phyloP scores from a whole-genome alignment of 306 rosid genomes.

The Vachellia pachyceras region DNA sequence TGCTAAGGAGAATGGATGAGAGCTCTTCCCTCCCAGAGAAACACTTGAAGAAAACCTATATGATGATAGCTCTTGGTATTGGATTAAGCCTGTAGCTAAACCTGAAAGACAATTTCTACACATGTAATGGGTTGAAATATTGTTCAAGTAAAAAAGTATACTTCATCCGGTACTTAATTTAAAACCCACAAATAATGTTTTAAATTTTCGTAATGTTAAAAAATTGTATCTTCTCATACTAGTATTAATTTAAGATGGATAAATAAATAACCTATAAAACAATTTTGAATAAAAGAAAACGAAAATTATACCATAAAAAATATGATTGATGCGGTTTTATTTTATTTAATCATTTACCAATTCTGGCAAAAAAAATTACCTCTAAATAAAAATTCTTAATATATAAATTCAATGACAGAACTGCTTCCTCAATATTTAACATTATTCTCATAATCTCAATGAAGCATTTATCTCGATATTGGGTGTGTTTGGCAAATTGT shows the following conservation, averaged over 20 bases:
- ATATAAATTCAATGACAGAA: neutral
- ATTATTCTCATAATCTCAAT: neutral
- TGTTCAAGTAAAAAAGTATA: too few species aligned
- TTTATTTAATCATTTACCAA: neutral
- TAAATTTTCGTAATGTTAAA: too few species aligned
- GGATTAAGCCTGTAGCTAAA: neutral
- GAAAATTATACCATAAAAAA: too few species aligned
- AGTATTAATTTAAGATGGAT: too few species aligned
- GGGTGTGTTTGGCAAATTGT: too few species aligned
- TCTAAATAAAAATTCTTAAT: neutral
- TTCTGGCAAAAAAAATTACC: neutral
- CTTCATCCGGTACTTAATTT: too few species aligned
- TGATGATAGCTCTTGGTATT: constrained; percentile 8
- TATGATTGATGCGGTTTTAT: neutral
- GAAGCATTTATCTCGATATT: neutral
- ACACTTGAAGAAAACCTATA: neutral
- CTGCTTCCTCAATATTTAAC: neutral
- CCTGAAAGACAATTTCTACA: too few species aligned
- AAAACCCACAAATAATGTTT: too few species aligned
- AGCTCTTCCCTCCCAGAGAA: constrained; percentile 14
- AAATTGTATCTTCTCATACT: too few species aligned
- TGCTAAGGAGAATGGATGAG: constrained; percentile 1
- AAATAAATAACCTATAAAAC: too few species aligned
- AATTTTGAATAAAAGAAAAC: too few species aligned
- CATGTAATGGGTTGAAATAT: too few species aligned